These are phyloP conservation scores for Aspergillus sp. DNA, from an alignment of 2,329 filamentous ascomycete genomes.

Conservation along the genomic window DNA sequence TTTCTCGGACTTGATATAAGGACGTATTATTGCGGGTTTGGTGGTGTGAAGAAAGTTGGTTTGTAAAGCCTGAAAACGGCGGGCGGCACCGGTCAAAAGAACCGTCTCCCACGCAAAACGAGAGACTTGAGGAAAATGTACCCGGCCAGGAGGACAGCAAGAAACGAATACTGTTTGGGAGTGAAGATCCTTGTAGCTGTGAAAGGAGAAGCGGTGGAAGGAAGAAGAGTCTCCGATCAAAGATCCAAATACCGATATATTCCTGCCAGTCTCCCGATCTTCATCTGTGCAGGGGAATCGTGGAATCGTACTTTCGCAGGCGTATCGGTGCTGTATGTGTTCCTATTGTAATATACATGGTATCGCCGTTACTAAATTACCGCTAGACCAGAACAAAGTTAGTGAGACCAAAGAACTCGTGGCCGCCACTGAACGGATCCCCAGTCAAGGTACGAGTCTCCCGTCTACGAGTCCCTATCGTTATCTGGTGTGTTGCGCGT, in stretches of 20 bases:
- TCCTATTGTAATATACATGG: neutral
- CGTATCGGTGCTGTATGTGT: too few relatives aligned
- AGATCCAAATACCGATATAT: too few relatives aligned
- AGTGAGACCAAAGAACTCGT: constrained; percentile 17
- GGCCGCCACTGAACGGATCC: constrained; percentile 24
- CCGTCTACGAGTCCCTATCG: too few relatives aligned
- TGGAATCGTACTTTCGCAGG: too few relatives aligned
- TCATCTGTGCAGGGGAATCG: too few relatives aligned
- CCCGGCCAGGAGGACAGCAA: neutral
- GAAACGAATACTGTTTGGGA: neutral
- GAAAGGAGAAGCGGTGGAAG: constrained; percentile 7
- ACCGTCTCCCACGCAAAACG: neutral
- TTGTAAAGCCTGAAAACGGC: constrained; percentile 18
- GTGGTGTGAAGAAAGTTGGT: constrained; percentile 10
- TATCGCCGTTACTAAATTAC: neutral
- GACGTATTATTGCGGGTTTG: neutral
- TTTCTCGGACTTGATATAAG: constrained; percentile 1
- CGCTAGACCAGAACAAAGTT: constrained; percentile 10
- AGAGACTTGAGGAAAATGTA: neutral
- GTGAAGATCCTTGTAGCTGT: neutral
- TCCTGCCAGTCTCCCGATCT: too few relatives aligned
- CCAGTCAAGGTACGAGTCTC: neutral
- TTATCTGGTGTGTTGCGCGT: too few relatives aligned
- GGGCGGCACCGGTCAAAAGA: constrained; percentile 12
- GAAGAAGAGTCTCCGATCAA: constrained; percentile 1